Base-by-base conservation (phyloP, 768 basidiomycete species). In the Leccinum obscurum region DNA sequence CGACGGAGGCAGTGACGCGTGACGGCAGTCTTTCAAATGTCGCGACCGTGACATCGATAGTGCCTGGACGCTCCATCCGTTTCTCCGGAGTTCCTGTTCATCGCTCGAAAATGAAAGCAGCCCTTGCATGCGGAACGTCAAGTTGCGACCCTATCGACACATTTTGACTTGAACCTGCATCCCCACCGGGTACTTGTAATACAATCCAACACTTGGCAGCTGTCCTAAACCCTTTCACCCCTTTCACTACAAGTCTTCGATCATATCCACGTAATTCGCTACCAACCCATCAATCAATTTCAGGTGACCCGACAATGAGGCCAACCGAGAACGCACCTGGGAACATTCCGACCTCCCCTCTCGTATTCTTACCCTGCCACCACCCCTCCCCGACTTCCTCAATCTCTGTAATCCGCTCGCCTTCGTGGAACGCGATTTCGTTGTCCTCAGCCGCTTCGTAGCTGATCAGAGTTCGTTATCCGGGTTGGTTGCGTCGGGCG, bases 401-500 rank as follows among this genome's bases (percentile, higher is more conserved):
- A 56, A 97, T 90, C 57, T 89, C 80, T 17, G 78, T 80, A 69
- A 97, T 91, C 58, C 78, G 76, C 37, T 95, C 94, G 28, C 92
- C 92, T 72, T 93, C 94, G 32, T 72, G 77, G 83, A 98, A 93
- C 3, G 87, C 81, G 30, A 97, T 76, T 69, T 97, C 95, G 68
- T 98, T 97, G 65, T 94, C 93, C 70, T 97, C 95, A 0, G 85
- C 85, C 0, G 94, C 92, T 10, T 93, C 92, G 68, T 95, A 96
- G 63, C 92, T 95, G 52, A 20, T 22, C 14, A 15, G 35, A 20
- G 11, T 20, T 10, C 6, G 22, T 32, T 77, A 34, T 34, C 32
- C 32, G 13, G 32, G 32, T 34, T 34, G 35, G 35, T 37, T 37
- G 34, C 11, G 32, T 34, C 11, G 32, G 34, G 34, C 4, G 11